These are phyloP conservation scores for Alternaria rosae DNA, from an alignment of 2,329 filamentous ascomycete species.

Conservation along the genomic window DNA sequence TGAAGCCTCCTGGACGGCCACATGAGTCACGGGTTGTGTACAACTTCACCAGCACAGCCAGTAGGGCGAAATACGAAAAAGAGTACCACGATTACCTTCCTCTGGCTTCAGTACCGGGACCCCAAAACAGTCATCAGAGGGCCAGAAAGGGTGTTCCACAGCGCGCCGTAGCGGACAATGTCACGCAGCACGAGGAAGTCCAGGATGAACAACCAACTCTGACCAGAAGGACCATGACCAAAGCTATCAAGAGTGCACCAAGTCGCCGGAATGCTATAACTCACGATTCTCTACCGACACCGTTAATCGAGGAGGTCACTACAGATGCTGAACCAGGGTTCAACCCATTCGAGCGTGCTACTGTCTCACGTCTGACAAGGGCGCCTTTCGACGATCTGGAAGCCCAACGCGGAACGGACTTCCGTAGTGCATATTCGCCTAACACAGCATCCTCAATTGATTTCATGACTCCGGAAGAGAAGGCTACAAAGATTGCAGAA, in stretches of 20 bases:
- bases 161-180: neutral
- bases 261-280: neutral
- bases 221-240: neutral
- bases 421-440: conserved; percentile 17
- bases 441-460: conserved; percentile 13
- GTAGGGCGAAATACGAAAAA: conserved; percentile 1
- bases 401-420: conserved; percentile 10
- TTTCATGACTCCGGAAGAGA: conserved; percentile 31
- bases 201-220: neutral
- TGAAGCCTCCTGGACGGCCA: neutral
- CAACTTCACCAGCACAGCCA: conserved; percentile 7
- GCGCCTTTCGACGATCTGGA: neutral
- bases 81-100: conserved; percentile 5
- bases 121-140: neutral
- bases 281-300: neutral
- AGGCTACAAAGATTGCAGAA: conserved; percentile 27
- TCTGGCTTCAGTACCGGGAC: neutral
- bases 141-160: neutral
- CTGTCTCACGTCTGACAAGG: neutral
- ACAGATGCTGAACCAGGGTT: neutral
- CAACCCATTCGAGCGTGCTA: conserved; percentile 13
- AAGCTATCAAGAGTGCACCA: neutral
- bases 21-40: conserved; percentile 1
- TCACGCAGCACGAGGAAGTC: neutral
- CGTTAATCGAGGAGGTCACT: neutral